These are phyloP conservation scores for Exophiala oligosperma DNA, from an alignment of 2,329 filamentous ascomycete species.

Conservation along the genomic window DNA sequence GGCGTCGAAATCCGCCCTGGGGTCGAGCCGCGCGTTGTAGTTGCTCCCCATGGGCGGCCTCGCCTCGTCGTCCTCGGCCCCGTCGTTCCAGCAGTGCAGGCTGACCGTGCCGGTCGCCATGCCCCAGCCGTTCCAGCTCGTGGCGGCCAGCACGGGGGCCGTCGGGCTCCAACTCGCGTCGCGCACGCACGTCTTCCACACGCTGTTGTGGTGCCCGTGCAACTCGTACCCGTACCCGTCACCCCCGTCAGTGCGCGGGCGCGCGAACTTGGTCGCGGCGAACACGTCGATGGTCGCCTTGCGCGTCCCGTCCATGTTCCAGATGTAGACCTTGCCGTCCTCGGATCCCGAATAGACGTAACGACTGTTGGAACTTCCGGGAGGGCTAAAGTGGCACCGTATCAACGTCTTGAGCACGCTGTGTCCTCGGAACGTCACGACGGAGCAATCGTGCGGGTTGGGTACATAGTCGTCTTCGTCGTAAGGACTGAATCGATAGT, in stretches of 20 bases:
- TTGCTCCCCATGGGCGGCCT: slow-evolving; percentile 58
- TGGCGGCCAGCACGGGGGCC: slow-evolving; percentile 78
- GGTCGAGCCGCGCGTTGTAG: slow-evolving; percentile 61
- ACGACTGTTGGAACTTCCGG: slow-evolving; percentile 78
- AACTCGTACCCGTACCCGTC: slow-evolving; percentile 57
- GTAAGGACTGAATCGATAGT: slow-evolving; percentile 58
- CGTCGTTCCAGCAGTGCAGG: slow-evolving; percentile 75
- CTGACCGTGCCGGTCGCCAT: slow-evolving; percentile 73
- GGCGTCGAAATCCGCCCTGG: slow-evolving; percentile 46
- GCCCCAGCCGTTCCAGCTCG: slow-evolving; percentile 77
- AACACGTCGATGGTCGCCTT: slow-evolving; percentile 77
- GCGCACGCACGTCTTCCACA: slow-evolving; percentile 77
- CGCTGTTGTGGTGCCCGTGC: slow-evolving; percentile 38
- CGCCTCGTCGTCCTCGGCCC: slow-evolving; percentile 62
- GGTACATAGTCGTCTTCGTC: slow-evolving; percentile 57
- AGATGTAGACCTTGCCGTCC: slow-evolving; percentile 87
- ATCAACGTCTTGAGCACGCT: slow-evolving; percentile 86
- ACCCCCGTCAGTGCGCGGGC: slow-evolving; percentile 56
- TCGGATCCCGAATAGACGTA: slow-evolving; percentile 93
- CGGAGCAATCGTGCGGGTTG: slow-evolving; percentile 81
- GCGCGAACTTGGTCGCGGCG: slow-evolving; percentile 64
- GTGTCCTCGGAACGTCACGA: slow-evolving; percentile 93
- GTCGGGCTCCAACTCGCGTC: slow-evolving; percentile 91
- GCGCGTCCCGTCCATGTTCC: slow-evolving; percentile 87
- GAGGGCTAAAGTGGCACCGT: slow-evolving; percentile 90